Conservation (phyloP, 2,329 filamentous ascomycete genomes). For the Aspergillus pseudoglaucus region DNA sequence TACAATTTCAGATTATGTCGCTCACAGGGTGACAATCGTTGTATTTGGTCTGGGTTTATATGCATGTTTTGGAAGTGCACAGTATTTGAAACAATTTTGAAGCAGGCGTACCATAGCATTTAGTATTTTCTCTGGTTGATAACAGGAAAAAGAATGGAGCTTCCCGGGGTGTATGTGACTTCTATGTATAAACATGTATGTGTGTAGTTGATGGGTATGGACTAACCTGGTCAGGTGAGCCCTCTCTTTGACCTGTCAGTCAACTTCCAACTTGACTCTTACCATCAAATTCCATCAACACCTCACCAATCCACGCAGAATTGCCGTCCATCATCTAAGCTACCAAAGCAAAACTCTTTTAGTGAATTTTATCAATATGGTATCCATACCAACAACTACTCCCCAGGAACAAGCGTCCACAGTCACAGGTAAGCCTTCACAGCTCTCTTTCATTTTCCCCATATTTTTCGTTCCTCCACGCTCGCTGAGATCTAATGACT, state of each 20-base stretch:
- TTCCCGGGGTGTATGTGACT: background rate
- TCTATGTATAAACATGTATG: too few relatives aligned
- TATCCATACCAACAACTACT: background rate
- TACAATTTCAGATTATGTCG: background rate
- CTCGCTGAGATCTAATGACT: background rate
- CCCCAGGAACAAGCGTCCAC: background rate
- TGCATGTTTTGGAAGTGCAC: background rate
- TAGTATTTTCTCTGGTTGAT: too few relatives aligned
- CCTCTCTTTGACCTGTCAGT: background rate
- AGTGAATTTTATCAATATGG: background rate
- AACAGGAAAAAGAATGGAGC: background rate
- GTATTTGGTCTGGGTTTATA: background rate
- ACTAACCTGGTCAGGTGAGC: slow-evolving; percentile 11
- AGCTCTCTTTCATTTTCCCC: background rate
- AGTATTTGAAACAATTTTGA: background rate
- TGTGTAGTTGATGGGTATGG: slow-evolving; percentile 1
- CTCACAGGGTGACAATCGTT: background rate
- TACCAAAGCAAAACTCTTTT: too few relatives aligned
- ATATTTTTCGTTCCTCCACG: background rate
- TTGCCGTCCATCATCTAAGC: too few relatives aligned
- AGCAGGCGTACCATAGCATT: background rate
- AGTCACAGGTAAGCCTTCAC: slow-evolving; percentile 2
- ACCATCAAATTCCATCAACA: background rate
- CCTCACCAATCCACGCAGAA: background rate
- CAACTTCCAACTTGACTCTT: background rate